Base-by-base conservation (phyloP, 176 grass and related monocot genomes). In the Avena atlantica region DNA sequence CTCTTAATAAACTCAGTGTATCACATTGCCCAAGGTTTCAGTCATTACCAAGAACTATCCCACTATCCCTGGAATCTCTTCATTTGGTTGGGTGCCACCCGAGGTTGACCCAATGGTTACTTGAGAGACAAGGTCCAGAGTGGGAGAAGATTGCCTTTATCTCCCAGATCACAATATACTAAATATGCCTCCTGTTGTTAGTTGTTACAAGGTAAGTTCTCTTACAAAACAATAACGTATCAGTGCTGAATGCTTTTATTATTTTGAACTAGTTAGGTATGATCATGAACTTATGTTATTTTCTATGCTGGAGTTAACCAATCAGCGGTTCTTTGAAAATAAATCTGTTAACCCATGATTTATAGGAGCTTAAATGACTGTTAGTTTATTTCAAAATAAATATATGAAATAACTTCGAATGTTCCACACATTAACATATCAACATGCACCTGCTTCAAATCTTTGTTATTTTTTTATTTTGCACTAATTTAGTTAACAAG, bases 1-100 rank as follows among this genome's bases (percentile, higher is more conserved):
- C 65, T 71, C 88, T 89, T 51, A 85, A 57, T 36, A 89, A 80
- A 65, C 62, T 89, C 58, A 89, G 74, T 69, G 81, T 89, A 79
- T 85, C 29, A 14, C 48, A 85, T 34, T 89, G 82, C 67, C 82
- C 76, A 55, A 10, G 25, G 45, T 81, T 89, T 74, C 75, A 80
- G 59, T 74, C 60, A 75, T 51, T 89, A 76, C 88, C 82, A 2
- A 70, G 73, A 3, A 80, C 49, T 23, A 17, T 89, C 9, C 88
- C 82, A 2, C 17, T 36, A 20, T 89, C 82, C 5, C 23, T 85
- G 44, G 82, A 89, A 84, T 81, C 52, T 74, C 67, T 89, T 80
- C 44, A 64, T 74, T 75, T 89, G 76, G 55, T 48, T 75, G 76
- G 58, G 15, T 85, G 88, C 21, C 29, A 85, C 50, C 47, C 76